A percentile compares a stretch with the other conserved stretches of the same genome.
These are phyloP conservation scores for Aspergillus candidus DNA, from an alignment of 2,329 filamentous ascomycete genomes.

Conservation along the genomic window DNA sequence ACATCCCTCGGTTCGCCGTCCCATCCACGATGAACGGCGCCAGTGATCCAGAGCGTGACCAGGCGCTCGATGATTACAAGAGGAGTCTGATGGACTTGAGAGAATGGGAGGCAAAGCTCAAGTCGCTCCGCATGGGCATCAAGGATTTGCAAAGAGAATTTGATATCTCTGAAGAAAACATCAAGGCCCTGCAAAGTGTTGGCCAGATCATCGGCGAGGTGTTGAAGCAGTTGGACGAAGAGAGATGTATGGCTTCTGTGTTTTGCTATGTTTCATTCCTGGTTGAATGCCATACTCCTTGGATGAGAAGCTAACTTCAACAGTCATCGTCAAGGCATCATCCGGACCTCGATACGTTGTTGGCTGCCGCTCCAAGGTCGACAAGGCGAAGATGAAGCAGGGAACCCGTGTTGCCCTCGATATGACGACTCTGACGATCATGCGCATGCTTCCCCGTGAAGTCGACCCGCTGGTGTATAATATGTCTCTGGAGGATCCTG, in stretches of 20 bases:
- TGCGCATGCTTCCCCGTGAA: slow-evolving; percentile 98
- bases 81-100: slow-evolving; percentile 83
- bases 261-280: neutral
- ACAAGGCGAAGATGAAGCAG: slow-evolving; percentile 95
- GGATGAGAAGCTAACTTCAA: slow-evolving; percentile 15
- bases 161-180: slow-evolving; percentile 96
- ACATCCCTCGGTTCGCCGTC: neutral
- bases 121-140: slow-evolving; percentile 87
- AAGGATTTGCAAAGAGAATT: slow-evolving; percentile 93
- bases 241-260: slow-evolving; percentile 70
- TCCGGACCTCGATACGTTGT: slow-evolving; percentile 97
- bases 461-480: slow-evolving; percentile 99
- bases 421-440: slow-evolving; percentile 99
- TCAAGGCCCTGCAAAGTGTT: slow-evolving; percentile 97
- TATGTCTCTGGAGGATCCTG: slow-evolving; percentile 97
- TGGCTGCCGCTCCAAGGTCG: slow-evolving; percentile 95
- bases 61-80: slow-evolving; percentile 73
- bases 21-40: slow-evolving; percentile 32
- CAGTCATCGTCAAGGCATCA: slow-evolving; percentile 97
- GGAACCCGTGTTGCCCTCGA: slow-evolving; percentile 95
- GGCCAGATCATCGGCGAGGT: slow-evolving; percentile 99
- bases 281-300: neutral
- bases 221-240: slow-evolving; percentile 95
- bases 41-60: slow-evolving; percentile 52
- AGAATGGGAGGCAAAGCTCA: slow-evolving; percentile 98